Percentiles rank a stretch among this genome's conserved stretches.
Conservation (phyloP, 2,329 filamentous ascomycete genomes). For the Fusarium devonianum region DNA sequence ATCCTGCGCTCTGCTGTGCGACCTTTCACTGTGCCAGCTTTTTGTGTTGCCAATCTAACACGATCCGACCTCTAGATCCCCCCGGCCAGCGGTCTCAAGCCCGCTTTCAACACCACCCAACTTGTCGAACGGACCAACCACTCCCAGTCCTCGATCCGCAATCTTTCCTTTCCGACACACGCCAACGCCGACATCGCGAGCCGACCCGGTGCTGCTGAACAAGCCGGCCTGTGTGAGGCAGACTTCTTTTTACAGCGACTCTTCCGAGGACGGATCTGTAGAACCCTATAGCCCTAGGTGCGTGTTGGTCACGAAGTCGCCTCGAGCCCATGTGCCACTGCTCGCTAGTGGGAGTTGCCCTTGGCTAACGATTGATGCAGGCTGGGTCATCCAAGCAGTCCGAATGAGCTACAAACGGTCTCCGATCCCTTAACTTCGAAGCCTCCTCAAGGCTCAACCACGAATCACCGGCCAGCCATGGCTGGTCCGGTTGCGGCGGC, state of each 20-base stretch:
- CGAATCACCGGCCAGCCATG: slow-evolving; percentile 53
- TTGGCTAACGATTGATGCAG: slow-evolving; percentile 36
- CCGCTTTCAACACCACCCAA: slow-evolving; percentile 56
- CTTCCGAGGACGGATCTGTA: slow-evolving; percentile 46
- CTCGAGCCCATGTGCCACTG: slow-evolving; percentile 3
- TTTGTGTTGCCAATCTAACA: slow-evolving; percentile 23
- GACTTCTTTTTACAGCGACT: slow-evolving; percentile 49
- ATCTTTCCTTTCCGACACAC: slow-evolving; percentile 38
- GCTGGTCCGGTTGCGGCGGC: slow-evolving; percentile 54
- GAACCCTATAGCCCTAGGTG: slow-evolving; percentile 46
- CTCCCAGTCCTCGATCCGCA: slow-evolving; percentile 47
- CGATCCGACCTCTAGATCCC: slow-evolving; percentile 51
- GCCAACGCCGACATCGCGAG: slow-evolving; percentile 34
- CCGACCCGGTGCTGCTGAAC: slow-evolving; percentile 24
- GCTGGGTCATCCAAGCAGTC: slow-evolving; percentile 36
- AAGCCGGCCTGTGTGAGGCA: slow-evolving; percentile 29
- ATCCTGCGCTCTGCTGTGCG: slow-evolving; percentile 39
- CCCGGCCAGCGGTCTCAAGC: slow-evolving; percentile 57
- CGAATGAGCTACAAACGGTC: slow-evolving; percentile 60
- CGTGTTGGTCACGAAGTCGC: slow-evolving; percentile 27
- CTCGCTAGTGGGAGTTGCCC: not conserved
- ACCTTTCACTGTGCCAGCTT: slow-evolving; percentile 23
- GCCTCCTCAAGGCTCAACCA: slow-evolving; percentile 51
- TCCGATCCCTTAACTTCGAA: slow-evolving; percentile 55
- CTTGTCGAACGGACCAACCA: slow-evolving; percentile 53